Conservation (phyloP, 2,329 filamentous ascomycete species). For the Escovopsis sp. region DNA sequence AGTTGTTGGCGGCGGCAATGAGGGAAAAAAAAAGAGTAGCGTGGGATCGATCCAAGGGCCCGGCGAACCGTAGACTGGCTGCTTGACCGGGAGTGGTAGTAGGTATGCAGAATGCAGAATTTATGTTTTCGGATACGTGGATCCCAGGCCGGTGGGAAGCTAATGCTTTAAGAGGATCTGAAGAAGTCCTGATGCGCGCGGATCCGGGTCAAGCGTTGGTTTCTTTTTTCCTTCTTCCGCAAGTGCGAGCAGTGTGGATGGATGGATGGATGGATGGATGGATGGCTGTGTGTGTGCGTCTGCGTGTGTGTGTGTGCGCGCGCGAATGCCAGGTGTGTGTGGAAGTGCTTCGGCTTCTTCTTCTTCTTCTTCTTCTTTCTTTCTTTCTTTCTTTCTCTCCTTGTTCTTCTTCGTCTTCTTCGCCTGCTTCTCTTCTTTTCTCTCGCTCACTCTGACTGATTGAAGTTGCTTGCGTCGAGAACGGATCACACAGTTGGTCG, state of each 20-base stretch:
- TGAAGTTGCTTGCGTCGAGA: no score
- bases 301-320: no score
- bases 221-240: conserved; percentile 9
- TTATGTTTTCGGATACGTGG: conserved; percentile 5
- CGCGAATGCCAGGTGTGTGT: no score
- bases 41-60: conserved; percentile 8
- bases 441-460: no score
- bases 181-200: conserved; percentile 7
- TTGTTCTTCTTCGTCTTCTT: no score
- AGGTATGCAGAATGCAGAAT: neutral
- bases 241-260: no score
- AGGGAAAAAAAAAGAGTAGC: conserved; percentile 10
- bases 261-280: no score
- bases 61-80: conserved; percentile 2
- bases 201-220: conserved; percentile 12
- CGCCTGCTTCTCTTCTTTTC: no score
- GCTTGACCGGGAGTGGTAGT: neutral
- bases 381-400: no score
- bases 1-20: conserved; percentile 16
- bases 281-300: no score
- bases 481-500: conserved; percentile 10
- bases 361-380: no score
- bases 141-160: conserved; percentile 2
- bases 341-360: no score
- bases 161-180: conserved; percentile 2